A percentile compares a stretch with the other conserved stretches of the same genome.
Evolutionary conservation across 2,329 filamentous ascomycete genomes (phyloP).

Genomic region (Zalaria sp.): DNA sequence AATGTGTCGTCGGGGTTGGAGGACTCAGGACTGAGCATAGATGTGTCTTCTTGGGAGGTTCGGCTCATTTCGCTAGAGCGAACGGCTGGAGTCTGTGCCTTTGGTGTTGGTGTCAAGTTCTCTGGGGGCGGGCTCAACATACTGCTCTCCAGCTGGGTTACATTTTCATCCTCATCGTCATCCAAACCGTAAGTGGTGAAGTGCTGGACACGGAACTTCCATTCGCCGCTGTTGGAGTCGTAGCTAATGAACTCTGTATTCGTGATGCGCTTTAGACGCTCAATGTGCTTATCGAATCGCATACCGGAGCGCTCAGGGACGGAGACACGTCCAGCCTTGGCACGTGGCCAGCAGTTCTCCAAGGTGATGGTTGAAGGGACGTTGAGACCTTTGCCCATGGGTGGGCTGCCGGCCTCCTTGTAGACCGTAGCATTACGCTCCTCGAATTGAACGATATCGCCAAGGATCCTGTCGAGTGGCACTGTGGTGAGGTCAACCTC

Average conservation of each 20-base stretch:
- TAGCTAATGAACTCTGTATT: slow-evolving; percentile 77
- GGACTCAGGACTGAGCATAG: slow-evolving; percentile 22
- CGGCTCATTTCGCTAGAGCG: slow-evolving; percentile 5
- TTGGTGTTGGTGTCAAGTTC: slow-evolving; percentile 6
- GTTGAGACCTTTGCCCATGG: slow-evolving; percentile 77
- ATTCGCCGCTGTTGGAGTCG: slow-evolving; percentile 64
- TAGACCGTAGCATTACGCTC: slow-evolving; percentile 82
- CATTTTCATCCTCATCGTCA: slow-evolving; percentile 44
- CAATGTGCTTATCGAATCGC: slow-evolving; percentile 66
- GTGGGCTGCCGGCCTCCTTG: slow-evolving; percentile 62
- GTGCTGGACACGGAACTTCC: slow-evolving; percentile 89
- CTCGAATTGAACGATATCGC: slow-evolving; percentile 60
- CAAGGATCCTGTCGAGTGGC: slow-evolving; percentile 67
- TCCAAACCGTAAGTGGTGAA: slow-evolving; percentile 92
- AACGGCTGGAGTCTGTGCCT: slow-evolving; percentile 3
- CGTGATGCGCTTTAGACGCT: slow-evolving; percentile 61
- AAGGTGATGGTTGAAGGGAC: slow-evolving; percentile 79
- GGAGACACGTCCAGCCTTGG: slow-evolving; percentile 42
- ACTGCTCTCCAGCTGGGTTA: slow-evolving; percentile 1
- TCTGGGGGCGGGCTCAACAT: slow-evolving; percentile 3
- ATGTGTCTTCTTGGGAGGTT: slow-evolving; percentile 16
- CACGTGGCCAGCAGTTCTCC: slow-evolving; percentile 84
- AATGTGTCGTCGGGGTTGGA: slow-evolving; percentile 40
- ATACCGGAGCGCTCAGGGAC: slow-evolving; percentile 46
- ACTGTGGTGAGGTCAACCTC: slow-evolving; percentile 70